phyloP scores from a whole-genome alignment of 1,284 basidiomycete genomes.

The Sanghuangporus weigelae region DNA sequence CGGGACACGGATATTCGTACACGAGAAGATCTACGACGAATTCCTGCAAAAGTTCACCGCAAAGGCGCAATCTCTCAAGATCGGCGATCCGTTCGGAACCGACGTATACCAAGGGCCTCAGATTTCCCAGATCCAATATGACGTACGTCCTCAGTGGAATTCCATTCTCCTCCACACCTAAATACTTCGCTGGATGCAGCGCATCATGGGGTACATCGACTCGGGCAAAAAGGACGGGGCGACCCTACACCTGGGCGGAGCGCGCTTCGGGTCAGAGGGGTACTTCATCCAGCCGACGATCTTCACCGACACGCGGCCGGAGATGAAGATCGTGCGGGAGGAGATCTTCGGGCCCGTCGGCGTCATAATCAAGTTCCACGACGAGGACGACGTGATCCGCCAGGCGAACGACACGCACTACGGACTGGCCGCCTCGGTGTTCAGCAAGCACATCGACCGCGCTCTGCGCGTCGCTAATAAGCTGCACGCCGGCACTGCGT shows the following conservation, averaged over 20 bases:
- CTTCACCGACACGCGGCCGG: conserved; percentile 72
- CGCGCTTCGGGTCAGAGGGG: conserved; percentile 66
- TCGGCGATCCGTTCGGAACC: conserved; percentile 77
- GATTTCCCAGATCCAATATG: conserved; percentile 66
- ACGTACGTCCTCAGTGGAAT: conserved; percentile 35
- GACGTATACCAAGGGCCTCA: conserved; percentile 83
- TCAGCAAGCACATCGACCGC: conserved; percentile 73
- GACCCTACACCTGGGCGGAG: conserved; percentile 72
- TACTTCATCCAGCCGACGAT: conserved; percentile 80
- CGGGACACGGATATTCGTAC: conserved; percentile 85
- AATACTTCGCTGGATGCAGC: too few species aligned
- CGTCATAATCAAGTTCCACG: conserved; percentile 68
- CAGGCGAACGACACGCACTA: conserved; percentile 85
- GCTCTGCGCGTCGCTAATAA: conserved; percentile 72
- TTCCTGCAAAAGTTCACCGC: conserved; percentile 62
- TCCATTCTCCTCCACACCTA: conserved; percentile 6
- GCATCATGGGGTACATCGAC: conserved; percentile 87
- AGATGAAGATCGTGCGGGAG: conserved; percentile 87
- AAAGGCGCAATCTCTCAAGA: conserved; percentile 51
- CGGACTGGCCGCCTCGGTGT: conserved; percentile 84
- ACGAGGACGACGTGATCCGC: conserved; percentile 66
- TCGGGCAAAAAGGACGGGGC: conserved; percentile 83
- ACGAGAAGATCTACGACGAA: conserved; percentile 76
- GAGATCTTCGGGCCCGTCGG: conserved; percentile 90
- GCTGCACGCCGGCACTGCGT: conserved; percentile 81